A percentile compares a stretch with the other conserved stretches of the same genome.
Evolutionary conservation across 73 alveolate genomes (phyloP).

Genomic region (Halteria grandinella): DNA sequence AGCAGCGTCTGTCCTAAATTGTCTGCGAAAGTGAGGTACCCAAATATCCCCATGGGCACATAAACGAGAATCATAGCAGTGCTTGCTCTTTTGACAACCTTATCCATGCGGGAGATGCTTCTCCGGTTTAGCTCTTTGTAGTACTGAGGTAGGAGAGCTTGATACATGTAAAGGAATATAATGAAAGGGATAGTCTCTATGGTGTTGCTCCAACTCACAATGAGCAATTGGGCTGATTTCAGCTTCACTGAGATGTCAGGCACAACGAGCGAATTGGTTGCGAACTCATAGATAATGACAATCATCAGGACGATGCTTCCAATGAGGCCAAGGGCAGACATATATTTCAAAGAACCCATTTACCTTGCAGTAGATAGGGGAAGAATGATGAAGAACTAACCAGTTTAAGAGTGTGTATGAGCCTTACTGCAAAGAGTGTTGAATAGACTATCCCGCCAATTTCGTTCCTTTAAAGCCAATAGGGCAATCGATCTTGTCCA

Average conservation of each 20-base stretch:
- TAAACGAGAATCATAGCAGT: not conserved
- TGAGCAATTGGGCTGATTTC: not conserved
- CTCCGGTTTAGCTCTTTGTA: not conserved
- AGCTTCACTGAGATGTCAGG: not conserved
- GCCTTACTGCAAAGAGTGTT: not conserved
- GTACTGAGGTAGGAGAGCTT: not conserved
- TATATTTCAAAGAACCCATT: not conserved
- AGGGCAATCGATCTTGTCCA: not conserved
- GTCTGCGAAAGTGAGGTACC: not conserved
- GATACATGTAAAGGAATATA: not conserved
- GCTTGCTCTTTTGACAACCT: not conserved
- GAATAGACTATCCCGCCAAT: not conserved
- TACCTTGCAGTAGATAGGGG: not conserved
- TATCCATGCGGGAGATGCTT: not conserved
- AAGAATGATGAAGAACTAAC: not conserved
- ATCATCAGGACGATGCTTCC: not conserved
- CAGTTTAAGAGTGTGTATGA: too few relatives aligned
- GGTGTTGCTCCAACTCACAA: not conserved
- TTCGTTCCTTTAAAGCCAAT: not conserved
- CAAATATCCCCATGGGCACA: not conserved
- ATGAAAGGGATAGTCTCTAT: not conserved
- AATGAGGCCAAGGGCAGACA: not conserved
- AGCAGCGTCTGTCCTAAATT: not conserved
- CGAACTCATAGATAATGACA: not conserved
- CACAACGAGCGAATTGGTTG: not conserved